Conservation (phyloP, 441 rosid species). For the Mallotus repandus region DNA sequence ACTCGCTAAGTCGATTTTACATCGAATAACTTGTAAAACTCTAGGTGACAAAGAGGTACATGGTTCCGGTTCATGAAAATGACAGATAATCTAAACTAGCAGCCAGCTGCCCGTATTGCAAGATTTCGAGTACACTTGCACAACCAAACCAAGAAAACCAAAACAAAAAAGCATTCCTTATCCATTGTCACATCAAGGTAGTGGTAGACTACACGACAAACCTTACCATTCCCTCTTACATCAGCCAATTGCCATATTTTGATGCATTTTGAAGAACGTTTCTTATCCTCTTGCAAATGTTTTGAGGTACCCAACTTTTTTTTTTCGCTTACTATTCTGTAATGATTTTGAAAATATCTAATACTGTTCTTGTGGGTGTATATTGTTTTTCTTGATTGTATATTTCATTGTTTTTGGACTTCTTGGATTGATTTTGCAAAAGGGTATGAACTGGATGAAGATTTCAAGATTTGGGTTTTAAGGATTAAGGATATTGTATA, state of each 20-base stretch:
- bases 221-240: not conserved
- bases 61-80: too few species aligned
- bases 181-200: too few species aligned
- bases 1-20: too few species aligned
- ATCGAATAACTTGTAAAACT: too few species aligned
- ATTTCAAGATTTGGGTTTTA: not conserved
- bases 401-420: not conserved
- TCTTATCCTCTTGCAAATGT: not conserved
- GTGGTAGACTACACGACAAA: not conserved
- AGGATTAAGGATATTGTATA: not conserved
- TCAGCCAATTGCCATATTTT: not conserved
- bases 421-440: not conserved
- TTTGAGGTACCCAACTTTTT: slow-evolving; percentile 3
- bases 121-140: too few species aligned
- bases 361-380: not conserved
- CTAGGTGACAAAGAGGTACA: too few species aligned
- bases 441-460: not conserved
- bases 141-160: too few species aligned
- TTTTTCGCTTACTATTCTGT: not conserved
- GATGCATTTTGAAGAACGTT: not conserved
- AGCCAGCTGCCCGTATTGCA: too few species aligned
- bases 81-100: too few species aligned
- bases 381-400: not conserved
- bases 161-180: too few species aligned
- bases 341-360: not conserved